These are phyloP conservation scores for Mrakia frigida DNA, from an alignment of 768 basidiomycete genomes.

Conservation along the genomic window DNA sequence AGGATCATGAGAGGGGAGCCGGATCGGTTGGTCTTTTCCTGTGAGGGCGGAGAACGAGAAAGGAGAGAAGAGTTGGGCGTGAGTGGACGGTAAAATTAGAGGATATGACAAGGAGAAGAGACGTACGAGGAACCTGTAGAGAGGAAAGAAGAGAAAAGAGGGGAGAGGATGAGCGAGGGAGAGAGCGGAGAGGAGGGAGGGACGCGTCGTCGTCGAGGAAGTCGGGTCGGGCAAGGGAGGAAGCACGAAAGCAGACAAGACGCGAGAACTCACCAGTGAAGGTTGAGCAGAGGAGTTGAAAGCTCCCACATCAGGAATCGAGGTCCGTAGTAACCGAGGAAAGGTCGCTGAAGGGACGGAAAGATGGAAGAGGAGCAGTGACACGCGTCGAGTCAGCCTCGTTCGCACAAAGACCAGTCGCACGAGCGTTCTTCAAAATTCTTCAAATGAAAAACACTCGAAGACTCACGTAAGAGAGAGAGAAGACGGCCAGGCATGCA, in stretches of 20 bases:
- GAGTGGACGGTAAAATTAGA: not conserved
- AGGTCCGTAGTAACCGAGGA: conserved; percentile 17
- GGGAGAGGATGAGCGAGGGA: not conserved
- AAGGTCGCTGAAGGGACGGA: conserved; percentile 2
- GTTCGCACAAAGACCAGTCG: too few relatives aligned
- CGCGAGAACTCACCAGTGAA: conserved; percentile 8
- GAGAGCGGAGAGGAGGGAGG: not conserved
- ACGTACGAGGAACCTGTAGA: not conserved
- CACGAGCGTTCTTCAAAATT: too few relatives aligned
- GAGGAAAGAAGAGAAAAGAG: not conserved
- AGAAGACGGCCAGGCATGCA: conserved; percentile 12
- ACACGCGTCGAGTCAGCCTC: not conserved
- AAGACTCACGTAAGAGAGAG: conserved; percentile 15
- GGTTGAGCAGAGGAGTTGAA: conserved; percentile 17
- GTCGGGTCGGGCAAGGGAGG: too few relatives aligned
- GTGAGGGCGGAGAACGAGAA: not conserved
- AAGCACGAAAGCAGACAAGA: too few relatives aligned
- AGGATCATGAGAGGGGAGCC: conserved; percentile 9
- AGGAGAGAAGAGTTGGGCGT: too few relatives aligned
- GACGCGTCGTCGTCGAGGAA: too few relatives aligned
- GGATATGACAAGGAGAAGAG: not conserved
- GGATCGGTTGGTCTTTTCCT: conserved; percentile 16
- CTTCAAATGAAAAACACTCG: too few relatives aligned
- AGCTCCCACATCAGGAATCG: conserved; percentile 26
- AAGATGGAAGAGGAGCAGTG: not conserved